These are phyloP conservation scores for Thelephora terrestris DNA, from an alignment of 1,284 basidiomycete species.

Conservation along the genomic window DNA sequence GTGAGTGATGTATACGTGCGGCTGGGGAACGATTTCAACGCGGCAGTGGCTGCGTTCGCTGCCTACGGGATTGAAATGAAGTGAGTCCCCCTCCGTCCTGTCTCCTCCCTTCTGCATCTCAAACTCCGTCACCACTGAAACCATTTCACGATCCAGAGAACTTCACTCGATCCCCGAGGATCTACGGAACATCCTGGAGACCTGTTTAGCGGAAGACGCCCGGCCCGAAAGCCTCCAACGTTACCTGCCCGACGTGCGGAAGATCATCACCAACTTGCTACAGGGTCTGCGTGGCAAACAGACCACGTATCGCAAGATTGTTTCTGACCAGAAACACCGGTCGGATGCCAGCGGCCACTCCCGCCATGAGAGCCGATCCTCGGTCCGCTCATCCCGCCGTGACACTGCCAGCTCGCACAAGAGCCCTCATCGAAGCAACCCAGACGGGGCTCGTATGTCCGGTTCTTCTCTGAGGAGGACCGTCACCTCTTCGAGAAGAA, in stretches of 20 bases:
- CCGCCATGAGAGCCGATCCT: slow-evolving; percentile 39
- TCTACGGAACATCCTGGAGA: slow-evolving; percentile 81
- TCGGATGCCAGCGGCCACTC: slow-evolving; percentile 34
- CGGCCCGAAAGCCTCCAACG: slow-evolving; percentile 77
- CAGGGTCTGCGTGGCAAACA: slow-evolving; percentile 92
- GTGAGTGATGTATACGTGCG: slow-evolving; percentile 97
- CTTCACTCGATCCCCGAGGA: slow-evolving; percentile 85
- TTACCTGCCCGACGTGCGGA: slow-evolving; percentile 86
- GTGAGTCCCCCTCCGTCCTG: slow-evolving; percentile 39
- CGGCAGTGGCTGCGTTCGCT: slow-evolving; percentile 83
- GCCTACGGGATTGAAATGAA: slow-evolving; percentile 84
- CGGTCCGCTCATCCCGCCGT: slow-evolving; percentile 27
- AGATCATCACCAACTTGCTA: slow-evolving; percentile 87
- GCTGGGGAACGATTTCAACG: slow-evolving; percentile 95
- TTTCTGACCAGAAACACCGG: slow-evolving; percentile 46
- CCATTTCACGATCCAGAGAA: slow-evolving; percentile 48
- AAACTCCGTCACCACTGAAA: not conserved
- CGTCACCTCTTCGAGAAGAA: slow-evolving; percentile 14
- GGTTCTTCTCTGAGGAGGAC: not conserved
- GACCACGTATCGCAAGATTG: slow-evolving; percentile 61
- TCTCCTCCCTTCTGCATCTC: not conserved
- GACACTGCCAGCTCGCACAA: slow-evolving; percentile 9
- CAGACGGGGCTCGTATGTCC: not conserved
- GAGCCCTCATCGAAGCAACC: not conserved
- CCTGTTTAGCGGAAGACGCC: slow-evolving; percentile 86